Conservation (phyloP, 805 yeast species). For the Ogataea pignaliae region DNA sequence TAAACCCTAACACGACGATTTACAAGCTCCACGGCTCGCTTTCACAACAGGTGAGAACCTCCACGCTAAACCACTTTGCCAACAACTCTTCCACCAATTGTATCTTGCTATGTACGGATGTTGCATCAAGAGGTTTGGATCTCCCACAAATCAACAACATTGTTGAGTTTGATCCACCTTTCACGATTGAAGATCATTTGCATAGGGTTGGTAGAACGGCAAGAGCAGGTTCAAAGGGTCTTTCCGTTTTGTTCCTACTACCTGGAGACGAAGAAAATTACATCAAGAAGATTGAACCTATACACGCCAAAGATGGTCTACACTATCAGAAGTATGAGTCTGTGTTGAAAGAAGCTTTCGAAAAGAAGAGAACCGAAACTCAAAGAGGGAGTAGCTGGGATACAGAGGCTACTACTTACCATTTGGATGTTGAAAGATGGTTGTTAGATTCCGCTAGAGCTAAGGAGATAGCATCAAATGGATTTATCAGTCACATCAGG, state of each 20-base stretch:
- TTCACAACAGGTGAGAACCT: conserved; percentile 75
- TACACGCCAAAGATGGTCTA: conserved; percentile 44
- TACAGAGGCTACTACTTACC: conserved; percentile 94
- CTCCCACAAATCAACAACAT: conserved; percentile 81
- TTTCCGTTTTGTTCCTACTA: conserved; percentile 68
- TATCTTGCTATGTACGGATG: conserved; percentile 91
- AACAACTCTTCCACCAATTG: conserved; percentile 36
- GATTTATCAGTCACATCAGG: conserved; percentile 82
- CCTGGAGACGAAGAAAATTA: conserved; percentile 92
- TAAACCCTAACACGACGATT: conserved; percentile 41
- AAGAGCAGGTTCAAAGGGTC: conserved; percentile 88
- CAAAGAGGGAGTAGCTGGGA: conserved; percentile 62
- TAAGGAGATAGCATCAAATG: conserved; percentile 68
- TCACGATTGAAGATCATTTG: conserved; percentile 87
- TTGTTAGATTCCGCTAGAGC: conserved; percentile 61
- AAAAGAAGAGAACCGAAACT: conserved; percentile 11
- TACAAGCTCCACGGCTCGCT: conserved; percentile 88
- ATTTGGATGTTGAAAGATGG: conserved; percentile 85
- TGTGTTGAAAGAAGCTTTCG: conserved; percentile 27
- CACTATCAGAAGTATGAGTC: conserved; percentile 44
- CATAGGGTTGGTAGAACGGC: conserved; percentile 98
- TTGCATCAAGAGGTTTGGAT: conserved; percentile 95
- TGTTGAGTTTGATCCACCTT: conserved; percentile 93
- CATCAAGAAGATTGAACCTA: conserved; percentile 52
- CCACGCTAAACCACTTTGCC: conserved; percentile 65